Conservation (phyloP, 805 yeast genomes). For the Metschnikowia gelsemii region DNA sequence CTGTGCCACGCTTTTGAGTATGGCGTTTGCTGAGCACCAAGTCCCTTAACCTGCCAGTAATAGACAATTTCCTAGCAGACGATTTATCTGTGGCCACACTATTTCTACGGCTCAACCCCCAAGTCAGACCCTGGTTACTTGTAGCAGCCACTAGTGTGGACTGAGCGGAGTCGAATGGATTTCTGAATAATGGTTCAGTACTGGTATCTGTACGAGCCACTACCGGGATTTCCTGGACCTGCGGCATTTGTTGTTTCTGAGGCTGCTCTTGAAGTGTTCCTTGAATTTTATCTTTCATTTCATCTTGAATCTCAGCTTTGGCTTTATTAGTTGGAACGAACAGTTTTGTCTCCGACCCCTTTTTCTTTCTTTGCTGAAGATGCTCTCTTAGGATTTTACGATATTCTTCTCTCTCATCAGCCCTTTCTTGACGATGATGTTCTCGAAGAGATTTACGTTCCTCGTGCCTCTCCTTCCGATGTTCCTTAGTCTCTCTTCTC, state of each 20-base stretch:
- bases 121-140: neutral
- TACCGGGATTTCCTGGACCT: too few relatives aligned
- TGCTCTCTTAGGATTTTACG: constrained; percentile 13
- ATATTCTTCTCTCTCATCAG: constrained; percentile 11
- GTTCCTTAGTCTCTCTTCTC: constrained; percentile 3
- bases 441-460: neutral
- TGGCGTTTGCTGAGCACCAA: constrained; percentile 10
- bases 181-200: constrained; percentile 2
- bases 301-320: too few relatives aligned
- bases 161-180: constrained; percentile 18
- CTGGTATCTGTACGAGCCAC: neutral
- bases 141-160: constrained; percentile 15
- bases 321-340: too few relatives aligned
- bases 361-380: constrained; percentile 4
- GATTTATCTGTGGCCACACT: constrained; percentile 1
- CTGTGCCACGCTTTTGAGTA: neutral
- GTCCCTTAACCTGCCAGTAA: constrained; percentile 13
- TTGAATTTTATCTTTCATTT: too few relatives aligned
- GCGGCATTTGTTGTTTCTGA: neutral
- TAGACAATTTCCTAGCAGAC: constrained; percentile 6
- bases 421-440: constrained; percentile 2
- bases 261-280: neutral
- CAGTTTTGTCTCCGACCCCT: too few relatives aligned
- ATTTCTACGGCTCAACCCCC: constrained; percentile 1
- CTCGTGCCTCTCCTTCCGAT: constrained; percentile 6